These are phyloP conservation scores for Saccharomyces hybrid DNA, from an alignment of 1,139 yeast species.

Conservation along the genomic window DNA sequence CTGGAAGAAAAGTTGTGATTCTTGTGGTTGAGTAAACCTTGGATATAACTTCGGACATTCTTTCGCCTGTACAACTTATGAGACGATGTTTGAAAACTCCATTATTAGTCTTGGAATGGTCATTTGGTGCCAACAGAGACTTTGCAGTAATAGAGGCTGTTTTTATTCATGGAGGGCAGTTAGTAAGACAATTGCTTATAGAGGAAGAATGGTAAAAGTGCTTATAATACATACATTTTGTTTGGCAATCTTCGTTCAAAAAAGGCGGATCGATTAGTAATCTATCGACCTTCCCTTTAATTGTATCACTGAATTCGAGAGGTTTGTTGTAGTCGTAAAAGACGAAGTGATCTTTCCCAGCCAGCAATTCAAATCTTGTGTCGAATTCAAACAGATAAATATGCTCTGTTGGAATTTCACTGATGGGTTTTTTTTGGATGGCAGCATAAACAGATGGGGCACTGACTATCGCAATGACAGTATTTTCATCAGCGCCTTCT, in stretches of 20 bases:
- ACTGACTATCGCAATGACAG: conserved; percentile 69
- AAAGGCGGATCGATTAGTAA: conserved; percentile 87
- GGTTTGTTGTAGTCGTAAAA: conserved; percentile 75
- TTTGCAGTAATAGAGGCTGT: conserved; percentile 57
- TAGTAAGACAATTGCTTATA: conserved; percentile 3
- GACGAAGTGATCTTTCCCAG: conserved; percentile 58
- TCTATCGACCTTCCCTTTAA: conserved; percentile 60
- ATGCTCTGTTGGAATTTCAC: conserved; percentile 54
- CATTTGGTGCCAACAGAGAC: conserved; percentile 44
- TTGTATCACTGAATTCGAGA: conserved; percentile 47
- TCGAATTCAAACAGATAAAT: conserved; percentile 75
- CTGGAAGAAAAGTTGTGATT: conserved; percentile 64
- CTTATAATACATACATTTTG: conserved; percentile 38
- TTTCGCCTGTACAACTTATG: conserved; percentile 79
- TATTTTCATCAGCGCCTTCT: conserved; percentile 65
- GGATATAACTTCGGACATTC: conserved; percentile 60
- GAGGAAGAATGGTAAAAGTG: neutral
- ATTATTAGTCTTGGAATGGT: conserved; percentile 30
- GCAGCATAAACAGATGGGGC: conserved; percentile 94
- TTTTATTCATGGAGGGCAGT: neutral
- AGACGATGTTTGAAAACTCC: conserved; percentile 46
- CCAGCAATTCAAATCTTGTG: conserved; percentile 62
- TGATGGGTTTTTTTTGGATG: conserved; percentile 45
- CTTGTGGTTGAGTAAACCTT: conserved; percentile 57
- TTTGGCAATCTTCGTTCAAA: conserved; percentile 72